Base-by-base conservation (phyloP, 306 rosid genomes). In the Ziziphus jujuba region DNA sequence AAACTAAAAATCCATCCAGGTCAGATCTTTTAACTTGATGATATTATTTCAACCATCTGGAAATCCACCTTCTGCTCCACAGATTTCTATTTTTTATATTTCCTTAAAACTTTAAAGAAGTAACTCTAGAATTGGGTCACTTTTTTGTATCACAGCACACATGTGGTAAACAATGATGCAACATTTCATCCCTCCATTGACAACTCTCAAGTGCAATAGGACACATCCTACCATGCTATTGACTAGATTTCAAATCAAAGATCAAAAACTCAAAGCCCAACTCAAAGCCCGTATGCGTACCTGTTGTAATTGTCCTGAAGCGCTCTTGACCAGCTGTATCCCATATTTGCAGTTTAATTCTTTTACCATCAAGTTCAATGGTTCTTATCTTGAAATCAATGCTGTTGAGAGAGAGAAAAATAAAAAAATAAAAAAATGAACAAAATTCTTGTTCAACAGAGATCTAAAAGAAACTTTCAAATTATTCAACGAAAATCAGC, bases 291-390 rank as follows among this genome's bases (percentile, higher is more conserved):
- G 67, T 72, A 59, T 67, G 70, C 38, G 36, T 54, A 79, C 93
- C 93, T 47, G 93, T 89, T 35, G 96, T 89, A 76, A 89, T 89
- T 40, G 96, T 89, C 61, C 96, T 85, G 70, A 89, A 89, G 63
- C 96, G 80, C 70, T 89, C 96, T 78, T 89, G 96, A 48, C 93
- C 96, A 75, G 96, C 96, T 20, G 96, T 89, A 63, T 89, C 96
- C 96, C 93, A 89, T 65, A 89, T 89, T 77, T 89, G 96, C 75
- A 89, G 69, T 80, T 89, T 89, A 63, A 89, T 79, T 40, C 93
- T 83, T 75, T 84, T 89, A 56, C 86, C 87, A 61, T 89, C 96
- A 40, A 87, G 89, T 68, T 89, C 96, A 72, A 89, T 87, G 80
- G 93, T 87, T 81, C 93, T 83, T 87, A 87, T 89, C 89, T 89